Evolutionary conservation across 2,329 filamentous ascomycete species (phyloP), one percentile per base, ranked within the genome.

Genomic region (Phaeosphaeria sp.): DNA sequence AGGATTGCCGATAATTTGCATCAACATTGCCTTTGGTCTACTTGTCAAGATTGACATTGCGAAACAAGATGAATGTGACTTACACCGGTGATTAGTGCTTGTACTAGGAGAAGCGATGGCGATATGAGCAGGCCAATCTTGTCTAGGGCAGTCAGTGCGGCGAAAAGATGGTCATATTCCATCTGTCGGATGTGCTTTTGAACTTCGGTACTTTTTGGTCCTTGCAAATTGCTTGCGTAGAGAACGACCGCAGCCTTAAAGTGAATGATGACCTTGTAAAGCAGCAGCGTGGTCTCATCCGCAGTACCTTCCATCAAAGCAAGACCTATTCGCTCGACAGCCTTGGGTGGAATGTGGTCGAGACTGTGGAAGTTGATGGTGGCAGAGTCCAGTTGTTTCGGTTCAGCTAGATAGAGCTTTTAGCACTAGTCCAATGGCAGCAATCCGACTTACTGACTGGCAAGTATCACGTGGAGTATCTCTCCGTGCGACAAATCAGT

Each of bases 1-100:
- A 2, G 73, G 68, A n/a, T 76, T 74, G 2, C 73, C 73, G 7
- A 74, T 64, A 13, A 74, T 69, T 46, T 75, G 71, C 67, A 74
- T 70, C 48, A 74, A 63, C 42, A 72, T 64, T 33, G 69, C 68
- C 67, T 73, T 24, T 13, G n/a, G 18, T n/a, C 39, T 15, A 1
- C 56, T n/a, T 58, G 51, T 51, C 15, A 22, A 39, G 21, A 9
- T 18, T 20, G 6, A 40, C 36, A 22, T 1, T 18, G 17, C 21
- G 27, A 11, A 3, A 33, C 6, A 20, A 18, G 6, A 15, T 40
- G 22, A 17, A 24, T 40, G 25, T 11, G 50, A 67, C 69, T 59
- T 56, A 73, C 72, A 1, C 72, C 73, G 7, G 71, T 70, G 11
- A 76, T 61, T 27, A 76, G 56, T 1, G 62, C 73, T 42, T 75